A percentile compares a stretch with the other conserved stretches of the same genome.
These are phyloP conservation scores for Bullera alba DNA, from an alignment of 768 basidiomycete genomes.

Conservation along the genomic window DNA sequence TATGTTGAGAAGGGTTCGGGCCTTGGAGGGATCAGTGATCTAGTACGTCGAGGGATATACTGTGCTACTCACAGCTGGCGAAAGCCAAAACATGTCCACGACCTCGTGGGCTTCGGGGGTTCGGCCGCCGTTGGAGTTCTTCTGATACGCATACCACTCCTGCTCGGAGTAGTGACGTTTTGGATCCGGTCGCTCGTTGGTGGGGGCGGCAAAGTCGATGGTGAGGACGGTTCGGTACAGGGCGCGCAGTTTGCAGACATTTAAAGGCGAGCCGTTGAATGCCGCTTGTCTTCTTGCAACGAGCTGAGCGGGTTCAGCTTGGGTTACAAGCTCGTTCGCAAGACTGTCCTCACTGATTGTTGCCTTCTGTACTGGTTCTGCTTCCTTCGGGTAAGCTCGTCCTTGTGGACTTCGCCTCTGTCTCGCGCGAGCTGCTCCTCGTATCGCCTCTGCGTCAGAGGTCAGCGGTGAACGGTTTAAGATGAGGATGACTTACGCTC, in stretches of 20 bases:
- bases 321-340: neutral
- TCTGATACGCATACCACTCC: conserved; percentile 37
- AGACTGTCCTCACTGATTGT: conserved; percentile 30
- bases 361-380: conserved; percentile 40
- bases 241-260: conserved; percentile 28
- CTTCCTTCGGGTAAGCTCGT: conserved; percentile 29
- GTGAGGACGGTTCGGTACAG: conserved; percentile 39
- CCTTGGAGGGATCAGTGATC: conserved; percentile 9
- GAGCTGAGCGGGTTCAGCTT: conserved; percentile 11
- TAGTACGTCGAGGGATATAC: neutral
- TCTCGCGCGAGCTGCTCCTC: conserved; percentile 32
- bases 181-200: conserved; percentile 30
- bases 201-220: conserved; percentile 33
- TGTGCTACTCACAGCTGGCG: conserved; percentile 22
- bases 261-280: conserved; percentile 35
- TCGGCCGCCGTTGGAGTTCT: conserved; percentile 11
- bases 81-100: conserved; percentile 34
- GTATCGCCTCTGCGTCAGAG: conserved; percentile 26
- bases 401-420: conserved; percentile 30
- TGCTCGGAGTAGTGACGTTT: conserved; percentile 29
- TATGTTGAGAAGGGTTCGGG: conserved; percentile 22
- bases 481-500: conserved; percentile 10
- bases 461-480: neutral
- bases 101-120: conserved; percentile 31
- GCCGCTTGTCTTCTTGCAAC: conserved; percentile 31